Evolutionary conservation across 176 grass and related monocot genomes (phyloP), one percentile per base, ranked within the genome.

Genomic region (Musa schizocarpa): DNA sequence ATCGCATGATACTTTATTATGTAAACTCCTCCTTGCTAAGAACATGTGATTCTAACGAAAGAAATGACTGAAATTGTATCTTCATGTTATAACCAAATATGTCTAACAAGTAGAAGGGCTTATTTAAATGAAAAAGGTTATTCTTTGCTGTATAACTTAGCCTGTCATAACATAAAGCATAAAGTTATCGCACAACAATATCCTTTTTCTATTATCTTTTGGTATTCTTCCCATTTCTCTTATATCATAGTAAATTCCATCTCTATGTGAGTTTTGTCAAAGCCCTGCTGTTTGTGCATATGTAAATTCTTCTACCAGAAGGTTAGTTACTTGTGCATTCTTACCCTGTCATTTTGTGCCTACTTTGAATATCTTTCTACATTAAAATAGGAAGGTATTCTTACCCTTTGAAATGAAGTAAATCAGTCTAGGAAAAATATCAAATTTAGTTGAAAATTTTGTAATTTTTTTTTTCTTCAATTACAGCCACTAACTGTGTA

Each of bases 401-500:
- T 43, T 43, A 43, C 34, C 34, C 34, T 6, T 43, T 43, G 34
- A 43, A 61, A 61, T 65, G 23, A 27, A 13, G 23, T 27, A 26
- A 43, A 27, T n/a, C 14, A n/a, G 17, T 61, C 3, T 61, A 61
- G 57, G 57, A 57, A 16, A 57, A 16, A 16, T 16, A 57, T 57
- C 55, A 13, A 61, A 61, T 61, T 14, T n/a, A 61, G 57, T 74
- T 74, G 53, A 29, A 57, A 22, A 2, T 19, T 11, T 14, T 58
- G 53, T 34, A 56, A 71, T 24, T 27, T 62, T 62, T 53, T 51
- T 62, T 19, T 52, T 53, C 11, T 70, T 74, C 25, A 53, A 76
- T 82, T 84, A 79, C 90, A 98, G 90, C 80, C 95, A 66, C 84
- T 98, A 73, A 98, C 82, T 71, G 4, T 98, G 63, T 98, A 98